Conservation (phyloP, 2,329 filamentous ascomycete genomes). For the Endoconidiophora polonica region DNA sequence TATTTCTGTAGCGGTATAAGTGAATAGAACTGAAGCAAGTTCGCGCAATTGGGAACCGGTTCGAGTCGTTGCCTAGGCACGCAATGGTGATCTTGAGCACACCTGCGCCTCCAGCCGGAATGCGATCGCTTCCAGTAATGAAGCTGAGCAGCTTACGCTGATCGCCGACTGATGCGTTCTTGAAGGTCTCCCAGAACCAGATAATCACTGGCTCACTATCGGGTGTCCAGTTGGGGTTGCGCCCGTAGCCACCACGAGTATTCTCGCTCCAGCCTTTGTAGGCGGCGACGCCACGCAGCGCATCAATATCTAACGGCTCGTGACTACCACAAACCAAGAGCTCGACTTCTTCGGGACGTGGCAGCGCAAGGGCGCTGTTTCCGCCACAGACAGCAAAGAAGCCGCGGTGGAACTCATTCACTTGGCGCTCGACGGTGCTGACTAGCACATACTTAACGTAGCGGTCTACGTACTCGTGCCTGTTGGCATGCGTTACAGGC, state of each 20-base stretch:
- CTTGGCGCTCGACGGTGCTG: conserved; percentile 60
- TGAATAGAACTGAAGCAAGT: conserved; percentile 84
- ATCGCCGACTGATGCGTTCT: conserved; percentile 42
- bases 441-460: conserved; percentile 73
- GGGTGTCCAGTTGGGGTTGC: conserved; percentile 15
- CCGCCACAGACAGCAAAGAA: conserved; percentile 87
- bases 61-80: conserved; percentile 57
- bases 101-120: conserved; percentile 73
- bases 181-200: conserved; percentile 85
- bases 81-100: conserved; percentile 61
- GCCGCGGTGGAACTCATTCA: conserved; percentile 83
- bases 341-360: conserved; percentile 83
- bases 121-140: conserved; percentile 78
- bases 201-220: conserved; percentile 47
- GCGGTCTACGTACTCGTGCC: conserved; percentile 70
- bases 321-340: conserved; percentile 73
- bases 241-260: conserved; percentile 28
- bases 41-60: conserved; percentile 66
- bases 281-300: conserved; percentile 57
- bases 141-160: conserved; percentile 72
- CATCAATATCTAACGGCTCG: conserved; percentile 61
- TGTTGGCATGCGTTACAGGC: conserved; percentile 68
- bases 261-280: conserved; percentile 60
- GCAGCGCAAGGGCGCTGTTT: conserved; percentile 63
- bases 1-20: conserved; percentile 54